A percentile compares a stretch with the other conserved stretches of the same genome.
These are phyloP conservation scores for Gentiana dahurica DNA, from an alignment of 257 asterid species.

Conservation along the genomic window DNA sequence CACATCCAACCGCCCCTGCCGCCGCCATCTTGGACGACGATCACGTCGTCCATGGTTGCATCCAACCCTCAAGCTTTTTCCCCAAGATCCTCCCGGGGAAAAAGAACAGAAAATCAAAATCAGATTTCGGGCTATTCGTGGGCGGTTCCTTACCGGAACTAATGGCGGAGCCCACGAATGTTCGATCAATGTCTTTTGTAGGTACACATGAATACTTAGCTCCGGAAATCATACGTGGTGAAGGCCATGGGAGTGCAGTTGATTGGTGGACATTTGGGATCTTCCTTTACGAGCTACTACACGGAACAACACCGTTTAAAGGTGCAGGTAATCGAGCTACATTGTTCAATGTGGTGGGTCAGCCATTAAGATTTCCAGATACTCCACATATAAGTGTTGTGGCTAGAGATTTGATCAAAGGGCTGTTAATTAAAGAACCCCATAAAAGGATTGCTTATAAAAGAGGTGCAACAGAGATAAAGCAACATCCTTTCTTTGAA, in stretches of 20 bases:
- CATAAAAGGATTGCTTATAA: constrained; percentile 33
- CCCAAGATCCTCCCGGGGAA: constrained; percentile 29
- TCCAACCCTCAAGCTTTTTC: constrained; percentile 24
- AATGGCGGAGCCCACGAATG: constrained; percentile 38
- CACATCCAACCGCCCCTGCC: constrained; percentile 2
- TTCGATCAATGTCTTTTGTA: constrained; percentile 36
- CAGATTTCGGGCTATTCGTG: constrained; percentile 29
- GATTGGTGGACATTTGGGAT: constrained; percentile 47
- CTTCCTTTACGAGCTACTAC: constrained; percentile 31
- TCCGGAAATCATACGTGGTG: constrained; percentile 34
- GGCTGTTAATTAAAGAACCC: constrained; percentile 33
- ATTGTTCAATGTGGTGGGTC: constrained; percentile 26
- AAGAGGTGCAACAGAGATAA: constrained; percentile 36
- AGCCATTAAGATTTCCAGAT: constrained; percentile 32
- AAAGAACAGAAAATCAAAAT: constrained; percentile 32
- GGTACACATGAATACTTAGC: constrained; percentile 38
- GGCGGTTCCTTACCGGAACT: constrained; percentile 37
- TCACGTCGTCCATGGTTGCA: constrained; percentile 21
- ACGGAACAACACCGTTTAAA: constrained; percentile 39
- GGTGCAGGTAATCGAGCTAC: constrained; percentile 34
- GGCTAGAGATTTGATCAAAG: constrained; percentile 29
- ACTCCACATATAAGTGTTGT: constrained; percentile 20
- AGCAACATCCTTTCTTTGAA: constrained; percentile 32
- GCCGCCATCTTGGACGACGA: constrained; percentile 26
- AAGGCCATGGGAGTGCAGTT: constrained; percentile 41